Evolutionary conservation across 805 yeast species (phyloP).

Genomic region (Saccharomyces paradoxus): DNA sequence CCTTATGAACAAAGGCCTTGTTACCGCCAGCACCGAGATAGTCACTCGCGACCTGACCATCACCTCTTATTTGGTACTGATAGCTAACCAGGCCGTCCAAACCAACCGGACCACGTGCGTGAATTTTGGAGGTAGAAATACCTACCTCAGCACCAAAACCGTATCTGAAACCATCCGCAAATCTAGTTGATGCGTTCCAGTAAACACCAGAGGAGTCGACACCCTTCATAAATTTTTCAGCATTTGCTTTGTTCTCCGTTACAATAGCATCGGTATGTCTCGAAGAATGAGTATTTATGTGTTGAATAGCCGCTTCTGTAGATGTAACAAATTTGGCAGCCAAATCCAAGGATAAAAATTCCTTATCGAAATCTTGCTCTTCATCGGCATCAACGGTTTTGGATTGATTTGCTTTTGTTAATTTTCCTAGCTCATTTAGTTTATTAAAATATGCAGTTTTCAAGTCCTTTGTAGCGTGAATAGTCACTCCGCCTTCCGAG

Average conservation of each 20-base stretch:
- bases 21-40: conserved; percentile 90
- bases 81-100: conserved; percentile 93
- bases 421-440: conserved; percentile 10
- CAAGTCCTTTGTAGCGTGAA: conserved; percentile 57
- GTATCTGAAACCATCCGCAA: conserved; percentile 97
- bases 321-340: conserved; percentile 59
- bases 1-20: conserved; percentile 67
- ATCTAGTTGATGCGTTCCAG: conserved; percentile 95
- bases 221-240: conserved; percentile 72
- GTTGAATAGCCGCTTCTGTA: conserved; percentile 67
- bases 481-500: conserved; percentile 54
- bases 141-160: conserved; percentile 99
- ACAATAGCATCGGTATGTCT: conserved; percentile 92
- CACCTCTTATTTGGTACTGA: conserved; percentile 86
- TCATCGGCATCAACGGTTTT: conserved; percentile 41
- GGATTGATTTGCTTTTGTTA: conserved; percentile 11
- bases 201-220: conserved; percentile 94
- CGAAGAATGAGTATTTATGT: conserved; percentile 86
- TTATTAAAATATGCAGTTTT: conserved; percentile 21
- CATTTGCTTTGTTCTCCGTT: conserved; percentile 62
- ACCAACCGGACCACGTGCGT: conserved; percentile 98
- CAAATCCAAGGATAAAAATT: conserved; percentile 74
- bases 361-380: conserved; percentile 60
- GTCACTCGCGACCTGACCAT: conserved; percentile 88
- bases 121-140: conserved; percentile 91